Conservation (phyloP, 257 asterid species). For the Marsdenia floribunda region DNA sequence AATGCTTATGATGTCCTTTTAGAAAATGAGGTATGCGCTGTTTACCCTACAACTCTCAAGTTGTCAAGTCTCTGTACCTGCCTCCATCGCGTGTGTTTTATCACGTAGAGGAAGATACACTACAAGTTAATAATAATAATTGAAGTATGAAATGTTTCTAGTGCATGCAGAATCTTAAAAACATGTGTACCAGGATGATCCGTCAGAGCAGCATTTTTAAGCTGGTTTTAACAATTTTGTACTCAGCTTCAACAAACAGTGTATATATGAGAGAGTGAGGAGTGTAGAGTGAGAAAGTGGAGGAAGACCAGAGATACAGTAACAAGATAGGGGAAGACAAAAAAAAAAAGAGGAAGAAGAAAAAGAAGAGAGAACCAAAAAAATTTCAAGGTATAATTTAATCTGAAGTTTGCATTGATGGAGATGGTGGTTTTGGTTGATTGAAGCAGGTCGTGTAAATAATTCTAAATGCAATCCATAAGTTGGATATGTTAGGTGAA, state of each 20-base stretch:
- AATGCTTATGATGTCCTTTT: slow-evolving; percentile 34
- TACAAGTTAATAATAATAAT: neutral
- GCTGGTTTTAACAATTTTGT: neutral
- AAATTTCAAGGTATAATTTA: neutral
- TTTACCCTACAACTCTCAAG: slow-evolving; percentile 22
- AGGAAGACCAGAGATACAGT: neutral
- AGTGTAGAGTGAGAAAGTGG: neutral
- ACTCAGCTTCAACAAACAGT: neutral
- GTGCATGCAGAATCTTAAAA: neutral
- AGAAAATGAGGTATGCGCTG: slow-evolving; percentile 29
- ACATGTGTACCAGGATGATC: slow-evolving; percentile 6
- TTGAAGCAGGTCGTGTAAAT: slow-evolving; percentile 7
- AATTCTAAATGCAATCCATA: slow-evolving; percentile 11
- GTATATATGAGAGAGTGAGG: too few relatives aligned
- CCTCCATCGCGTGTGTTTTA: slow-evolving; percentile 26
- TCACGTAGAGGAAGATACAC: neutral
- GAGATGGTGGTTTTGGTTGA: neutral
- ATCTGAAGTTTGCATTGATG: neutral
- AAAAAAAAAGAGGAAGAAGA: too few relatives aligned
- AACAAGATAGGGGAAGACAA: neutral
- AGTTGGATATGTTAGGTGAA: slow-evolving; percentile 26
- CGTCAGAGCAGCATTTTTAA: neutral
- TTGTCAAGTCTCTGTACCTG: slow-evolving; percentile 32
- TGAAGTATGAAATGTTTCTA: neutral
- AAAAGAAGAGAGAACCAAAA: neutral